These are phyloP conservation scores for Chlamydomonas incerta DNA, from an alignment of 139 green algal genomes.

Conservation along the genomic window DNA sequence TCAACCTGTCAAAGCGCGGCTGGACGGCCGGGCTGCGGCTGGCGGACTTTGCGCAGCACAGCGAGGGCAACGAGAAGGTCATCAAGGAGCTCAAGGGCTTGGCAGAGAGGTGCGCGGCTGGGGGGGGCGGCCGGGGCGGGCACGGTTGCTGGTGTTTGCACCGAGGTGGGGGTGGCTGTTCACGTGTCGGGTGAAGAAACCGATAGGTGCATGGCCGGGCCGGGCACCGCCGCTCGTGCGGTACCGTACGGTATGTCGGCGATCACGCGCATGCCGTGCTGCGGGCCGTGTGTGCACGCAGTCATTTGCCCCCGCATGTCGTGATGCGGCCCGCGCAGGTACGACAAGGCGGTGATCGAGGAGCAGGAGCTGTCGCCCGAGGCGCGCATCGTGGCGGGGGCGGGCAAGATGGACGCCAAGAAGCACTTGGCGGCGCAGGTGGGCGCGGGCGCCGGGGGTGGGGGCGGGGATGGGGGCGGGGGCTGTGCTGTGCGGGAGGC, in stretches of 20 bases:
- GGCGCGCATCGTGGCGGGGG: conserved; percentile 87
- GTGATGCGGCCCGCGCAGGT: background rate
- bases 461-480: too few species aligned
- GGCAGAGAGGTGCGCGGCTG: conserved; percentile 86
- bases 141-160: too few species aligned
- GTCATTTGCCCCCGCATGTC: too few species aligned
- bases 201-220: too few species aligned
- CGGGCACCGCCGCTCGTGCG: too few species aligned
- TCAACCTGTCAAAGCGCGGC: conserved; percentile 91
- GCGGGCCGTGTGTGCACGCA: too few species aligned
- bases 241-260: too few species aligned
- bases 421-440: conserved; percentile 86
- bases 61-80: conserved; percentile 82
- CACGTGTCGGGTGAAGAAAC: too few species aligned
- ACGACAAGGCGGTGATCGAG: conserved; percentile 72
- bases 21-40: conserved; percentile 94
- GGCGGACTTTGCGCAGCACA: conserved; percentile 64
- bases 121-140: too few species aligned
- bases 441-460: background rate
- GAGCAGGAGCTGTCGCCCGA: conserved; percentile 88
- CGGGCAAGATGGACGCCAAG: conserved; percentile 95
- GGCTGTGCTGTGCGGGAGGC: too few species aligned
- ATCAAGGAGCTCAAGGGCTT: conserved; percentile 87
- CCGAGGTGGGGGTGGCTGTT: too few species aligned
- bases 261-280: too few species aligned